Evolutionary conservation across 2,329 filamentous ascomycete species (phyloP), one percentile per base, ranked within the genome.

Genomic region (Cercospora beticola): DNA sequence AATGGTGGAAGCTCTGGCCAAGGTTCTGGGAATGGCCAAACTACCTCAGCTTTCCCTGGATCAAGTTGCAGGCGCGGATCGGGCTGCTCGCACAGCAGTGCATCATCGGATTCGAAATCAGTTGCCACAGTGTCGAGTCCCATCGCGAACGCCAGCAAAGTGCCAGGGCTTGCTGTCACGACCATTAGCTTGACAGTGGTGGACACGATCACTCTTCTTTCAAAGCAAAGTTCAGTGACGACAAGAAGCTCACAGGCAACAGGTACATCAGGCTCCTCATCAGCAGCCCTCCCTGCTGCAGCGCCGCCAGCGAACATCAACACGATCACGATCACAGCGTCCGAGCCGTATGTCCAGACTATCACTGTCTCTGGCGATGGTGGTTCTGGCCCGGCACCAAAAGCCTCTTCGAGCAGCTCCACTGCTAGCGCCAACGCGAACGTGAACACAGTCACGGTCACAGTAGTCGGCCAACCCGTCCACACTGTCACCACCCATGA

Each of bases 191-290:
- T 64, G 40, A 64, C 62, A 52, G 18, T 64, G 16, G 31, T 57
- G 28, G 21, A 40, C 30, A 56, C 62, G 16, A 10, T 40, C 28
- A 64, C 62, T n/a, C 8, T 57, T 40, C 10, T 16, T 21, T 30
- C 28, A 36, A 23, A 36, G 62, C 28, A 40, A 36, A 8, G n/a
- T 56, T 21, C 54, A 33, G 10, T 28, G 2, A 18, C 49, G 28
- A 10, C 61, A 62, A 33, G 26, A 36, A 60, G 67, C 63, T 68
- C 67, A 62, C 62, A 58, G 49, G 31, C 56, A n/a, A 46, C 57
- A 65, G 66, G 66, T 14, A 54, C 57, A 21, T 57, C 57, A 56
- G 46, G 58, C 46, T 57, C 66, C 21, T 36, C 31, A 16, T 59
- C 43, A 57, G 43, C 56, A n/a, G 58, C 57, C 3, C 26, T 4